Conservation (phyloP, 371 early-diverging fungal genomes). For the Syncephalastrum racemosum region DNA sequence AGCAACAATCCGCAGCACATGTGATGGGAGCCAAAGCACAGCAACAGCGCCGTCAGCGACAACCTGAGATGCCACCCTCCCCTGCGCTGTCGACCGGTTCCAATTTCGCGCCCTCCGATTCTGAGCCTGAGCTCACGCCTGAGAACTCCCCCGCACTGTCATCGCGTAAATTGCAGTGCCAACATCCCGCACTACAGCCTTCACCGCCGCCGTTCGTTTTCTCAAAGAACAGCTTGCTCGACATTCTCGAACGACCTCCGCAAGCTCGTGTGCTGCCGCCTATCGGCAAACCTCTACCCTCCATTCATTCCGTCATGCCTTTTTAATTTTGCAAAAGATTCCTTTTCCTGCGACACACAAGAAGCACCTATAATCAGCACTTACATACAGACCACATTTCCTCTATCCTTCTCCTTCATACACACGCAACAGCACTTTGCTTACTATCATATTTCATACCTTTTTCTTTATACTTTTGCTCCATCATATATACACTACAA, state of each 20-base stretch:
- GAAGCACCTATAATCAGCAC: no score
- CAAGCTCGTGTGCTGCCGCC: constrained; percentile 52
- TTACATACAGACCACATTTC: not conserved
- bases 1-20: constrained; percentile 14
- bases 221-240: constrained; percentile 27
- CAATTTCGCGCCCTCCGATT: constrained; percentile 36
- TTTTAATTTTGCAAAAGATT: constrained; percentile 14
- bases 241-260: constrained; percentile 46
- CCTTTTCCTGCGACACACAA: constrained; percentile 1
- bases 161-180: constrained; percentile 19
- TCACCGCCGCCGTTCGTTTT: constrained; percentile 5
- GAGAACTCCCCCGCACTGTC: constrained; percentile 39
- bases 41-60: constrained; percentile 13
- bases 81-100: constrained; percentile 40
- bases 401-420: constrained; percentile 1
- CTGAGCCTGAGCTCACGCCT: constrained; percentile 43
- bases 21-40: constrained; percentile 8
- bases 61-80: constrained; percentile 30
- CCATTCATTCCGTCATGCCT: constrained; percentile 34
- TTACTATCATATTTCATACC: not conserved
- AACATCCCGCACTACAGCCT: constrained; percentile 33
- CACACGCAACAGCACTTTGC: constrained; percentile 6
- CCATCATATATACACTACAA: not conserved
- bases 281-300: constrained; percentile 25
- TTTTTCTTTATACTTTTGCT: not conserved